Percentiles rank a stretch among this genome's conserved stretches.
Conservation (phyloP, 345 rosid species). For the Carallia pectinifolia region DNA sequence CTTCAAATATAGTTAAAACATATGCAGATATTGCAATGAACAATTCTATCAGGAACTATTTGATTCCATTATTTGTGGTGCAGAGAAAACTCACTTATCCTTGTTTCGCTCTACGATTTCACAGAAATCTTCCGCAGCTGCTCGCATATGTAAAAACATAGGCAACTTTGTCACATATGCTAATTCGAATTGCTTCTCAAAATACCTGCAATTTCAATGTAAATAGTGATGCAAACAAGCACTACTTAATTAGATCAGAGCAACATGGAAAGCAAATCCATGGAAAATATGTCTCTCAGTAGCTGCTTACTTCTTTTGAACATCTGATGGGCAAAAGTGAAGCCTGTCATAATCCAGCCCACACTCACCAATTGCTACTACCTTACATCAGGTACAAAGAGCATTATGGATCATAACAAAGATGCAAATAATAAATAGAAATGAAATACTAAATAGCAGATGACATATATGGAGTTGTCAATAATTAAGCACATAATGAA, state of each 20-base stretch:
- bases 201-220: slow-evolving; percentile 49
- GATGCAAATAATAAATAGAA: neutral
- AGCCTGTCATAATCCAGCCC: slow-evolving; percentile 98
- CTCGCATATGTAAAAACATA: slow-evolving; percentile 97
- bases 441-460: neutral
- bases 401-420: neutral
- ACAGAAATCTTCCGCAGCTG: slow-evolving; percentile 84
- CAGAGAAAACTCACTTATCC: slow-evolving; percentile 46
- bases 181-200: slow-evolving; percentile 96
- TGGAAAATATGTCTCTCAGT: slow-evolving; percentile 13
- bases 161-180: slow-evolving; percentile 86
- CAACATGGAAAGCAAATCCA: neutral
- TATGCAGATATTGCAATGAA: neutral
- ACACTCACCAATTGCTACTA: slow-evolving; percentile 96
- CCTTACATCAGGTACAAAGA: slow-evolving; percentile 38
- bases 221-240: neutral
- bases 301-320: slow-evolving; percentile 74
- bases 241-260: slow-evolving; percentile 7
- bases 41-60: neutral
- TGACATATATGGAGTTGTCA: neutral
- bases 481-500: neutral
- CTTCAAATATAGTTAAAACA: neutral
- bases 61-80: neutral
- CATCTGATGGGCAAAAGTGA: slow-evolving; percentile 77
- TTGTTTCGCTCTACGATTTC: slow-evolving; percentile 69